A percentile compares a stretch with the other conserved stretches of the same genome.
These are phyloP conservation scores for Fraxinus nigra DNA, from an alignment of 305 asterid species.

Conservation along the genomic window DNA sequence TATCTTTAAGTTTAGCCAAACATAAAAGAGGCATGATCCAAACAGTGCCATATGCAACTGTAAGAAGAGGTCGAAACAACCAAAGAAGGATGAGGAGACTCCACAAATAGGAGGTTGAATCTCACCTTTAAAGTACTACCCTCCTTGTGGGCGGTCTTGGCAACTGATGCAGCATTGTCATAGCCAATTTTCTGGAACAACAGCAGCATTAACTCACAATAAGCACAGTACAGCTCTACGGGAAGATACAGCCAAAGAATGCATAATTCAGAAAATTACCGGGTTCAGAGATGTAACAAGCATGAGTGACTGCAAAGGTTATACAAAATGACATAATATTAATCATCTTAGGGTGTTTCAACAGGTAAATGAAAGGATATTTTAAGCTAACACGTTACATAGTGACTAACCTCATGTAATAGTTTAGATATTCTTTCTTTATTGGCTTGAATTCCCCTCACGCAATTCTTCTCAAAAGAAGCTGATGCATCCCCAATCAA, in stretches of 20 bases:
- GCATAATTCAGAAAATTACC: slow-evolving; percentile 41
- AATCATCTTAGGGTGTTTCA: slow-evolving; percentile 19
- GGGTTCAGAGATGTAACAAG: slow-evolving; percentile 91
- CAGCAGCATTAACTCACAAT: slow-evolving; percentile 6
- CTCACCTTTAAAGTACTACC: slow-evolving; percentile 80
- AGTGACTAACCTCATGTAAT: slow-evolving; percentile 73
- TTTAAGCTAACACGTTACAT: slow-evolving; percentile 13
- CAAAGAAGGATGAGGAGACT: not conserved
- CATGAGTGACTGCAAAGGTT: slow-evolving; percentile 86
- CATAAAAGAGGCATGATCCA: not conserved
- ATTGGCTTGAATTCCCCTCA: slow-evolving; percentile 85
- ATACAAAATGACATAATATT: slow-evolving; percentile 15
- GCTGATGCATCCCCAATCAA: slow-evolving; percentile 90
- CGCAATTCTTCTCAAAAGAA: slow-evolving; percentile 94
- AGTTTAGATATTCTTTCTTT: slow-evolving; percentile 75
- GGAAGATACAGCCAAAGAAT: not conserved
- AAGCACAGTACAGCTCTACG: not conserved
- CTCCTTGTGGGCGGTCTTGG: slow-evolving; percentile 97
- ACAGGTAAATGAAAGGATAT: slow-evolving; percentile 10
- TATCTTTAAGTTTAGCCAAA: not conserved
- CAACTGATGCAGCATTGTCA: slow-evolving; percentile 89
- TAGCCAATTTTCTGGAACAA: slow-evolving; percentile 79
- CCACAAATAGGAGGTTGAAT: not conserved
- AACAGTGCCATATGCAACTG: not conserved
- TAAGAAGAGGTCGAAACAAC: not conserved